Conservation (phyloP, 495 filamentous ascomycete species). For the Rhypophila decipiens region DNA sequence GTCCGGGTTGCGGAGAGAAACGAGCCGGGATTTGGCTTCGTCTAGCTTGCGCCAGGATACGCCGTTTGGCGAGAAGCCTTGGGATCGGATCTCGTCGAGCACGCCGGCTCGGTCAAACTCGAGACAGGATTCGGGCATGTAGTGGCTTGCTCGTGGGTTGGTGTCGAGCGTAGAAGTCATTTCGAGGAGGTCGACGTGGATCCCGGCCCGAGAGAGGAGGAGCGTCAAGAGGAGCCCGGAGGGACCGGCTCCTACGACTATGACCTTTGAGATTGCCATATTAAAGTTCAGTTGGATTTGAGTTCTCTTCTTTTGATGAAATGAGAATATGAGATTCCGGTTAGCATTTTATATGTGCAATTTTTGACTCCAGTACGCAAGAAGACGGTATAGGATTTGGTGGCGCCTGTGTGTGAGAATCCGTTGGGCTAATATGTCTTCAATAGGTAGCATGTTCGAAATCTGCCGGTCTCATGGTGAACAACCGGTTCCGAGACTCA, state of each 20-base stretch:
- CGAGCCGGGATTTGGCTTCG: slow-evolving; percentile 28
- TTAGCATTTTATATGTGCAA: background rate
- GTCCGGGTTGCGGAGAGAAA: slow-evolving; percentile 9
- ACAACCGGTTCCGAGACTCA: background rate
- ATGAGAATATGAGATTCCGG: background rate
- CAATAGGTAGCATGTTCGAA: background rate
- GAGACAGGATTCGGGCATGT: slow-evolving; percentile 34
- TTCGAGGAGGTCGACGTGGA: slow-evolving; percentile 48
- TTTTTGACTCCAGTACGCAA: background rate
- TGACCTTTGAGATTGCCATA: slow-evolving; percentile 27
- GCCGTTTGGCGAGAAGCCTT: slow-evolving; percentile 35
- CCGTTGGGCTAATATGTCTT: background rate
- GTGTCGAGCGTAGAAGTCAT: slow-evolving; percentile 41
- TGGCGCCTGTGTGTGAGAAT: background rate
- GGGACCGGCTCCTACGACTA: slow-evolving; percentile 52
- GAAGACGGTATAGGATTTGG: background rate
- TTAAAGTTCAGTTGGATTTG: no score
- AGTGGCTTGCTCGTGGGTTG: slow-evolving; percentile 52
- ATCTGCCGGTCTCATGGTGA: background rate
- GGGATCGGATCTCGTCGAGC: slow-evolving; percentile 34
- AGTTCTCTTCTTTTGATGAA: no score
- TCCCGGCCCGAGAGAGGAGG: slow-evolving; percentile 47
- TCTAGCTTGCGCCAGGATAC: slow-evolving; percentile 45
- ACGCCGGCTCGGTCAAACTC: slow-evolving; percentile 47
- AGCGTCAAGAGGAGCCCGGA: slow-evolving; percentile 51